A percentile compares a stretch with the other conserved stretches of the same genome.
These are phyloP conservation scores for Aureobasidium subglaciale DNA, from an alignment of 2,329 filamentous ascomycete genomes.

Conservation along the genomic window DNA sequence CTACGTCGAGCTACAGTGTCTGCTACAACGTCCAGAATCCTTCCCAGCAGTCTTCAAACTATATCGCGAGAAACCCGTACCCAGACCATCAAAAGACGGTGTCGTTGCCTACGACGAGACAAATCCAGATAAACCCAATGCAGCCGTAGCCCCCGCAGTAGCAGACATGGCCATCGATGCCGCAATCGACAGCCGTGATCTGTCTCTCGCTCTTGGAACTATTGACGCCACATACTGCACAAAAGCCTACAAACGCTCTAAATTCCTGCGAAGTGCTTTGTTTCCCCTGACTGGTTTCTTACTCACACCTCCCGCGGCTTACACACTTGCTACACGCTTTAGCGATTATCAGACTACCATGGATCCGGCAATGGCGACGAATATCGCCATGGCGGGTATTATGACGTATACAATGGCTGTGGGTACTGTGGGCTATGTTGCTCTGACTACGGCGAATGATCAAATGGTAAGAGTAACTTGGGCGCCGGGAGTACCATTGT, in stretches of 20 bases:
- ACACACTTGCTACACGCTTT: conserved; percentile 62
- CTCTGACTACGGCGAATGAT: conserved; percentile 81
- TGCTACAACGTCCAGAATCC: conserved; percentile 64
- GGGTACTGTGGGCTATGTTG: conserved; percentile 73
- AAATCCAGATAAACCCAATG: conserved; percentile 54
- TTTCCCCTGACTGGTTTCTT: conserved; percentile 52
- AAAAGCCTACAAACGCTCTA: conserved; percentile 59
- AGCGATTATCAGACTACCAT: conserved; percentile 65
- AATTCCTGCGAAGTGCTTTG: conserved; percentile 57
- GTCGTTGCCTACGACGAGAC: conserved; percentile 51
- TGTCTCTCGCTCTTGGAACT: conserved; percentile 69
- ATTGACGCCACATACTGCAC: conserved; percentile 63
- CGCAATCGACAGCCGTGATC: conserved; percentile 71
- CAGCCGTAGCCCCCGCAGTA: conserved; percentile 63
- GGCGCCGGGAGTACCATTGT: conserved; percentile 72
- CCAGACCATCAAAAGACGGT: conserved; percentile 48
- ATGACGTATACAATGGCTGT: conserved; percentile 78
- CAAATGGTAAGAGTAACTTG: conserved; percentile 93
- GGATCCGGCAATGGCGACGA: conserved; percentile 66
- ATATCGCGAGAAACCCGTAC: conserved; percentile 75
- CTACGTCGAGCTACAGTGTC: conserved; percentile 71
- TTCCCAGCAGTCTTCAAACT: conserved; percentile 74
- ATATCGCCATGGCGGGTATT: conserved; percentile 71
- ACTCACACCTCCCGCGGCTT: conserved; percentile 59
- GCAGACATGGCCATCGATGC: conserved; percentile 69